Percentiles rank a stretch among this genome's conserved stretches.
Evolutionary conservation across 345 rosid genomes (phyloP).

Genomic region (Brassica rapa): DNA sequence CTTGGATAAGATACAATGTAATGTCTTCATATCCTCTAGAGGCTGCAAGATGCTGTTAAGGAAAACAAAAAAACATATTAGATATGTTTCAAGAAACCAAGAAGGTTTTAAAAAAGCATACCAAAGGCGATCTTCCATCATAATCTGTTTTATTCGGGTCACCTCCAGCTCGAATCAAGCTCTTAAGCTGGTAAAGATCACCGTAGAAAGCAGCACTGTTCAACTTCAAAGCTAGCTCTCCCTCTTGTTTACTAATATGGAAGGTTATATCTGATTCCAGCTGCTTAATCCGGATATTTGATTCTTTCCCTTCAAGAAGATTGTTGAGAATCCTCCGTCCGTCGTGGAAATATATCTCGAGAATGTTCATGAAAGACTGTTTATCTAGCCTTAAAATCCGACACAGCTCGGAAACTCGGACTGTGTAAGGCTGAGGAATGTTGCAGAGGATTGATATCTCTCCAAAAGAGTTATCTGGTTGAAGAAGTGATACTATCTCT

Average conservation of each 20-base stretch:
- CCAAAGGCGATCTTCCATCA: conserved; percentile 84
- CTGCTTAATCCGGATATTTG: conserved; percentile 51
- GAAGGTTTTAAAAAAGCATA: conserved; percentile 24
- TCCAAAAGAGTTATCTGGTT: conserved; percentile 63
- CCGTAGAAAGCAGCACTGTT: conserved; percentile 70
- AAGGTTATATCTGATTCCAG: conserved; percentile 65
- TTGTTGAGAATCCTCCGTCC: conserved; percentile 72
- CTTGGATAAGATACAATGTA: conserved; percentile 60
- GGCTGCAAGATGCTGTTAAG: conserved; percentile 74
- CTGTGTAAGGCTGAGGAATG: conserved; percentile 59
- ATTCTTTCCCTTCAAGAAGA: conserved; percentile 72
- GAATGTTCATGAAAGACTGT: conserved; percentile 62
- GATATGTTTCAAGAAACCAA: not conserved
- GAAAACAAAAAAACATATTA: conserved; percentile 9
- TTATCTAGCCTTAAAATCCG: conserved; percentile 69
- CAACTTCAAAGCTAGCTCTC: conserved; percentile 65
- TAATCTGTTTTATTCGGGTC: conserved; percentile 73
- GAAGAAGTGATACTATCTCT: conserved; percentile 59
- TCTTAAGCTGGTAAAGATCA: conserved; percentile 64
- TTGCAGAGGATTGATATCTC: conserved; percentile 76
- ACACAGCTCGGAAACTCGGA: conserved; percentile 61
- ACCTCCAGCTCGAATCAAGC: conserved; percentile 64
- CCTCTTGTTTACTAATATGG: conserved; percentile 70
- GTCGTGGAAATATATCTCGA: conserved; percentile 69
- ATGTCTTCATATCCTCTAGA: conserved; percentile 72